Evolutionary conservation across 78 protist species (phyloP), one percentile per base, ranked within the genome.

Genomic region (Dictyostelium purpureum): DNA sequence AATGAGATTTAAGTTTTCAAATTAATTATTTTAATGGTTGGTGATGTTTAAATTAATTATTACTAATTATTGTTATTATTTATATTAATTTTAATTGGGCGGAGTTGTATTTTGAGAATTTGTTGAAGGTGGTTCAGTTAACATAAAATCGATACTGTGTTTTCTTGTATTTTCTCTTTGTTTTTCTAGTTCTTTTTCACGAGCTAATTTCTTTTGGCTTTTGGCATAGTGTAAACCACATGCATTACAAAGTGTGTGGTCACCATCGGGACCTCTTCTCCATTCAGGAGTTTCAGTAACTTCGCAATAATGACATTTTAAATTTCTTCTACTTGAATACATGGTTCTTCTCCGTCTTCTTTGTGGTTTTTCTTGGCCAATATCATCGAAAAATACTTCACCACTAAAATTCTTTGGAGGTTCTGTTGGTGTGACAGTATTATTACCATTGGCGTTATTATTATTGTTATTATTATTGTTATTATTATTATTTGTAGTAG

Each of bases 231-330:
- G 94, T 28, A 89, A 59, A 35, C 94, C 94, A 70, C 94, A 73
- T n/a, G 87, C 80, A 74, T 77, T 69, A 67, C 87, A 89, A 11
- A 69, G 52, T 10, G 94, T 89, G 24, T 89, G 94, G 26, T 89
- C 94, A 28, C 94, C 94, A 33, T 78, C 70, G 6, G 94, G 94
- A 12, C 94, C 94, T 57, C 94, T 26, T 31, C 94, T n/a, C 94
- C 94, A 89, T 37, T 89, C 94, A 11, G 94, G 94, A 24, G 94
- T 89, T 81, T 89, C 94, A 0, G 94, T 89, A 11, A 77, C 94
- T 28, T 79, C 76, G 49, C 94, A 89, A 40, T 40, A 77, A 42
- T 89, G 94, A 77, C 94, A 89, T 40, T 77, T 66, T 24, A 89
- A 49, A 77, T 89, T 89, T n/a, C 94, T 40, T 67, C 71, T 89